Percentiles rank a stretch among this genome's conserved stretches.
Conservation (phyloP, 1,139 yeast species). For the Candida sp. region DNA sequence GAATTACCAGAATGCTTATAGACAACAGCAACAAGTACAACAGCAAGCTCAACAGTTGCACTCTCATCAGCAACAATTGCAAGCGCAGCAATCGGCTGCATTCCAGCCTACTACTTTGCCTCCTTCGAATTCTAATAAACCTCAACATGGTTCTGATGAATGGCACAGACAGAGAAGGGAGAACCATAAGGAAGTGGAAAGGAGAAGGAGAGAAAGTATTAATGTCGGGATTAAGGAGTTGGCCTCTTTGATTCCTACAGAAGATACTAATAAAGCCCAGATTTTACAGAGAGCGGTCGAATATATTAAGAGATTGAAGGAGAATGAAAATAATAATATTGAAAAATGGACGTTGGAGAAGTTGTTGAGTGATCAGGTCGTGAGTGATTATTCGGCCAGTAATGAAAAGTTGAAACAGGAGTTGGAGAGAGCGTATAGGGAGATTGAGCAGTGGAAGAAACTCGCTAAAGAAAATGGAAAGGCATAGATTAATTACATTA, state of each 20-base stretch:
- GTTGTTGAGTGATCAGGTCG: conserved; percentile 86
- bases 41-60: conserved; percentile 11
- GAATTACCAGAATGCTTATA: conserved; percentile 27
- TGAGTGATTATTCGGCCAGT: conserved; percentile 40
- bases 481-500: no score
- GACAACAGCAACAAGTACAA: conserved; percentile 18
- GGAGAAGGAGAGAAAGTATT: conserved; percentile 91
- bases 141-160: conserved; percentile 70
- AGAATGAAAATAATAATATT: conserved; percentile 79
- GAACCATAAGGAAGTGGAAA: conserved; percentile 96
- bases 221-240: conserved; percentile 85
- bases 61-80: conserved; percentile 7
- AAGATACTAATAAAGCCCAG: conserved; percentile 90
- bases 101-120: conserved; percentile 35
- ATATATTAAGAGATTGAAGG: conserved; percentile 83
- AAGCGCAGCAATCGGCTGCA: conserved; percentile 11
- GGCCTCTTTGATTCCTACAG: conserved; percentile 78
- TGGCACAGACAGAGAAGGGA: conserved; percentile 86
- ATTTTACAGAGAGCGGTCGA: conserved; percentile 86
- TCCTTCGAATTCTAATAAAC: conserved; percentile 38
- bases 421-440: conserved; percentile 85
- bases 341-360: conserved; percentile 96
- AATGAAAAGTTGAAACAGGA: conserved; percentile 23
- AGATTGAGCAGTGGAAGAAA: conserved; percentile 79
- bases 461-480: conserved; percentile 20